Evolutionary conservation across 805 yeast genomes (phyloP).

Genomic region (Blastobotrys peoriensis): DNA sequence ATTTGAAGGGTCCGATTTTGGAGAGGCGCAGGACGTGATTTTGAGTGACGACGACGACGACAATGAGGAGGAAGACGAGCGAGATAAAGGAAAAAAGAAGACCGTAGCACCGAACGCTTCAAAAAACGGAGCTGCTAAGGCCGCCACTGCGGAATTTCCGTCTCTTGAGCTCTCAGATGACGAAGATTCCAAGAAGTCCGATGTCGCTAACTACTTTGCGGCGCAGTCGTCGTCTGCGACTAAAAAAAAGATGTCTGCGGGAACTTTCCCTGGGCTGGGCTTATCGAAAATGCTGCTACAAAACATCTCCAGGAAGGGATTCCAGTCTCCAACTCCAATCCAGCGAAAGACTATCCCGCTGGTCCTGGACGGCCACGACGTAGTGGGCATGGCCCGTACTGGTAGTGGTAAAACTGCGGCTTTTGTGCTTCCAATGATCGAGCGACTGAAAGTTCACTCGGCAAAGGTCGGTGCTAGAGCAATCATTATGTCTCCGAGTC

Average conservation of each 20-base stretch:
- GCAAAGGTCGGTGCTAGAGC: slow-evolving; percentile 89
- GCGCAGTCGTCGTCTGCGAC: background rate
- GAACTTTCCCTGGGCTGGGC: slow-evolving; percentile 88
- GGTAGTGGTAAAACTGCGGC: slow-evolving; percentile 99
- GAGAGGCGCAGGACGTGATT: slow-evolving; percentile 24
- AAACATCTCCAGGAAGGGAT: slow-evolving; percentile 80
- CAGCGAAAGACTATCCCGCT: slow-evolving; percentile 94
- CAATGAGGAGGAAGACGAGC: background rate
- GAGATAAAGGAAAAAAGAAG: background rate
- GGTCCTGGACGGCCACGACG: slow-evolving; percentile 80
- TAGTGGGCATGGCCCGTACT: slow-evolving; percentile 99
- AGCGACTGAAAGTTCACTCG: slow-evolving; percentile 72
- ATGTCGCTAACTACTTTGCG: slow-evolving; percentile 1
- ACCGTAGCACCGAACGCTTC: background rate
- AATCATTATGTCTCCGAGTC: slow-evolving; percentile 82
- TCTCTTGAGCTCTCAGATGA: slow-evolving; percentile 40
- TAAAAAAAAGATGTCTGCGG: slow-evolving; percentile 34
- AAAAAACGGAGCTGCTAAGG: background rate
- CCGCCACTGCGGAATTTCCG: slow-evolving; percentile 24
- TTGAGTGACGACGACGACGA: slow-evolving; percentile 37
- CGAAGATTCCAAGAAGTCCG: slow-evolving; percentile 27
- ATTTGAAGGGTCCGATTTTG: slow-evolving; percentile 12
- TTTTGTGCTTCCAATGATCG: slow-evolving; percentile 83
- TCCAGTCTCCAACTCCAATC: slow-evolving; percentile 93
- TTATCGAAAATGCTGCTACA: slow-evolving; percentile 62